Evolutionary conservation across 2,329 filamentous ascomycete species (phyloP).

Genomic region (Cladosporium colombiae): DNA sequence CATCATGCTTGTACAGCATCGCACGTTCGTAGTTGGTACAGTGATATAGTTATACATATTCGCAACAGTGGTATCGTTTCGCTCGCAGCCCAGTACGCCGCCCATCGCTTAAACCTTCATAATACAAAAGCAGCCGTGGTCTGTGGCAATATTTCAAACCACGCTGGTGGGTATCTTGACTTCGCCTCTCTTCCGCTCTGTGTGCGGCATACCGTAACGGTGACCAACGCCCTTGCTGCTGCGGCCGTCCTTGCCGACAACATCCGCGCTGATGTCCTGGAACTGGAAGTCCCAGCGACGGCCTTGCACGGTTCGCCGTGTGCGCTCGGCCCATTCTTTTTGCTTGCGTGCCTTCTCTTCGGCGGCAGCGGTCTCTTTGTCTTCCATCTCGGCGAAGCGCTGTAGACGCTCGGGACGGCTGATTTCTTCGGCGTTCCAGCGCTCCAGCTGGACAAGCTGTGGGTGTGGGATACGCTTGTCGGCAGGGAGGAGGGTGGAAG

Average conservation of each 20-base stretch:
- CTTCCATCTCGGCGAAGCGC: slow-evolving; percentile 21
- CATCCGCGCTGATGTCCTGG: slow-evolving; percentile 58
- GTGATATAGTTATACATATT: slow-evolving; percentile 20
- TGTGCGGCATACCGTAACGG: slow-evolving; percentile 62
- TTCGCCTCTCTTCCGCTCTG: slow-evolving; percentile 63
- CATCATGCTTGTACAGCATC: not conserved
- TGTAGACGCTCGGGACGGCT: slow-evolving; percentile 45
- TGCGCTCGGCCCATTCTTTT: slow-evolving; percentile 46
- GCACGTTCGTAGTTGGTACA: slow-evolving; percentile 15
- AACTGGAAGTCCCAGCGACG: slow-evolving; percentile 63
- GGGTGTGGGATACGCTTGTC: slow-evolving; percentile 66
- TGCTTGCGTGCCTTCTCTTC: slow-evolving; percentile 43
- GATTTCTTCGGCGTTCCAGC: slow-evolving; percentile 44
- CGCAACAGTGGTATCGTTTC: slow-evolving; percentile 20
- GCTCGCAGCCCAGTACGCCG: slow-evolving; percentile 7
- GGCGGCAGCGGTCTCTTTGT: slow-evolving; percentile 41
- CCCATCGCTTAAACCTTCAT: slow-evolving; percentile 15
- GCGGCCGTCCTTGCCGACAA: slow-evolving; percentile 57
- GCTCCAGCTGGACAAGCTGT: slow-evolving; percentile 55
- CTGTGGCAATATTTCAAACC: slow-evolving; percentile 36
- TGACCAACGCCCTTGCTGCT: slow-evolving; percentile 56
- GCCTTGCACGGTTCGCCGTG: slow-evolving; percentile 47
- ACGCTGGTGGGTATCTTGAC: slow-evolving; percentile 65
- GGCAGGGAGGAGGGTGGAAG: slow-evolving; percentile 59
- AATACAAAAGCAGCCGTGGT: slow-evolving; percentile 13